Percentiles rank a stretch among this genome's conserved stretches.
Conservation (phyloP, 2,329 filamentous ascomycete species). For the Spiromastix sp. region DNA sequence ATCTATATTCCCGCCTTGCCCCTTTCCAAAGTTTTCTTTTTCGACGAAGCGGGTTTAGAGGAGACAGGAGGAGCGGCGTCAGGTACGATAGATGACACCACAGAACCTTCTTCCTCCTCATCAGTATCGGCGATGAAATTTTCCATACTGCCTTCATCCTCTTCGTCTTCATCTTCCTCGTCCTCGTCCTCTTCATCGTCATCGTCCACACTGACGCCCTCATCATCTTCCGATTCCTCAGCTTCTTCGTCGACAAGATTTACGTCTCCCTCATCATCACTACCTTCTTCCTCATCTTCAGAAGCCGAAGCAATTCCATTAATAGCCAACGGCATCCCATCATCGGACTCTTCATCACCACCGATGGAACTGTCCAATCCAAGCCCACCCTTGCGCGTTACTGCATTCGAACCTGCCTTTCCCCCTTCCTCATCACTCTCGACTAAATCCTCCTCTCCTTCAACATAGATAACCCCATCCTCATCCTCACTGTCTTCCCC, state of each 20-base stretch:
- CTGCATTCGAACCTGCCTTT: slow-evolving; percentile 20
- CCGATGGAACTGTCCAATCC: slow-evolving; percentile 33
- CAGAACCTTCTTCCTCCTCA: slow-evolving; percentile 28
- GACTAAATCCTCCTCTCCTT: slow-evolving; percentile 59
- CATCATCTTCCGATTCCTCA: slow-evolving; percentile 31
- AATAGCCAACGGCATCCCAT: slow-evolving; percentile 47
- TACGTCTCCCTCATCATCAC: slow-evolving; percentile 35
- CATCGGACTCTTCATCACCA: slow-evolving; percentile 46
- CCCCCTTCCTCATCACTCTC: slow-evolving; percentile 27
- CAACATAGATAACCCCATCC: slow-evolving; percentile 73
- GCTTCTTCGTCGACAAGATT: slow-evolving; percentile 35
- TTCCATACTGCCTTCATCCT: slow-evolving; percentile 43
- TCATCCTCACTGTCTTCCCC: slow-evolving; percentile 49
- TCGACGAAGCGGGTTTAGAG: slow-evolving; percentile 30
- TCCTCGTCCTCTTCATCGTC: slow-evolving; percentile 47
- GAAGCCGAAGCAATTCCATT: slow-evolving; percentile 36
- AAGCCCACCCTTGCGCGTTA: slow-evolving; percentile 15
- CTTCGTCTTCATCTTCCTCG: slow-evolving; percentile 53
- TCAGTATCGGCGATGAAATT: slow-evolving; percentile 40
- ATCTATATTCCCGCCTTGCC: slow-evolving; percentile 14
- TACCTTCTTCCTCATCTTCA: slow-evolving; percentile 29
- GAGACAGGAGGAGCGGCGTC: slow-evolving; percentile 20
- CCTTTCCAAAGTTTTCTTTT: no score
- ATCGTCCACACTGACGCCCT: slow-evolving; percentile 37
- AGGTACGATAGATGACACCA: slow-evolving; percentile 14